Evolutionary conservation across 495 filamentous ascomycete genomes (phyloP), one percentile per base, ranked within the genome.

Genomic region (Penicillium chermesinum): DNA sequence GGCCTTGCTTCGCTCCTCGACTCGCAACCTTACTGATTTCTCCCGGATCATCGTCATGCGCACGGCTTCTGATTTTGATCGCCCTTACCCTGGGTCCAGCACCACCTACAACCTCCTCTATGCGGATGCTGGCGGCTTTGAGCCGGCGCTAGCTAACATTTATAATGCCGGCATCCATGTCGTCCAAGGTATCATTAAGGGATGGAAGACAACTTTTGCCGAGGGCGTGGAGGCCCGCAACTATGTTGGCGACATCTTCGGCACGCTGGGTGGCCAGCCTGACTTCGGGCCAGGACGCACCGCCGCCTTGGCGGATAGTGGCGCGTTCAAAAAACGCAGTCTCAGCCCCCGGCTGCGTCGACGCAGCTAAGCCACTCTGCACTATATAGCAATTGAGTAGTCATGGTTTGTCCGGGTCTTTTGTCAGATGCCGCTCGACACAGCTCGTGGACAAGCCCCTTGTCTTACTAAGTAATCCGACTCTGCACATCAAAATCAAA

Each of bases 221-320:
- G 46, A 55, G 16, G 85, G 86, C 10, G 62, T 89, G 41, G 73
- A 77, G 60, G 65, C 84, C 0, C 67, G 46, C 13, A 90, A 88
- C 56, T 89, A 89, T 50, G 70, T 90, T 25, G 86, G 86, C 7
- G 83, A 89, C 59, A 81, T 87, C 41, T 81, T 85, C 46, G 85
- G 84, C 7, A 78, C 78, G 7, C 53, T 88, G 32, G 83, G 85
- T 12, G 83, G 82, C 5, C 55, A 56, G 19, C 84, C 84, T 0
- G 80, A 86, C 59, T 88, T 87, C 66, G 85, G 84, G 0, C 76
- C 79, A 0, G 79, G 77, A 0, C 71, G 65, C 7, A 38, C 41
- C 13, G 47, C 60, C 41, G 48, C 63, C 7, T 47, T 66, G 8
- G 49, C 27, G 2, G 59, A 61, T 13, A 58, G 61, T 5, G 63